A percentile compares a stretch with the other conserved stretches of the same genome.
phyloP scores from a whole-genome alignment of 495 filamentous ascomycete genomes.

The Aspergillus incahuasiensis region DNA sequence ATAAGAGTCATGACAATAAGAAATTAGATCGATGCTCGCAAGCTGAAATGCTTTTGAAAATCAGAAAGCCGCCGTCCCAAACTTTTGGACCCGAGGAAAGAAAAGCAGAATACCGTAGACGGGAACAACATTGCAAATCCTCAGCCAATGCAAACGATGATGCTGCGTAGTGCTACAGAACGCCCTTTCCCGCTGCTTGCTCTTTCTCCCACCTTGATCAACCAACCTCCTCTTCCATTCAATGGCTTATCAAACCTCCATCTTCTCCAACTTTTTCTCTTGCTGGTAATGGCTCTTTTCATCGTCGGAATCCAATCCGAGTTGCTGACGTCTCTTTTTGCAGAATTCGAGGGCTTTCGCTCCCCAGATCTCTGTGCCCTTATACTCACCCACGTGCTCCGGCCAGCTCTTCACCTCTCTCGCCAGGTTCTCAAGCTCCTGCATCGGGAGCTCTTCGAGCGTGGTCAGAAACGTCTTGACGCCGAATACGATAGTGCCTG shows the following conservation, averaged over 20 bases:
- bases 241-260: conserved; percentile 19
- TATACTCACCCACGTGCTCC: conserved; percentile 48
- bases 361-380: conserved; percentile 49
- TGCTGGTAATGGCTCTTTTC: conserved; percentile 4
- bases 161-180: conserved; percentile 19
- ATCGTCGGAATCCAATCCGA: conserved; percentile 1
- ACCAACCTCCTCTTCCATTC: not conserved
- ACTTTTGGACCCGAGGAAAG: conserved; percentile 19
- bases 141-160: conserved; percentile 12
- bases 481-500: conserved; percentile 47
- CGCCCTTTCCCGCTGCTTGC: conserved; percentile 10
- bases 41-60: conserved; percentile 17
- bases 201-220: not conserved
- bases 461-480: conserved; percentile 50
- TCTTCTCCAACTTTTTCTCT: conserved; percentile 11
- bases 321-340: conserved; percentile 16
- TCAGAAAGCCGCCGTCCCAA: conserved; percentile 34
- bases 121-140: conserved; percentile 6
- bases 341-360: conserved; percentile 42
- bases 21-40: conserved; percentile 9
- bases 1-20: conserved; percentile 5
- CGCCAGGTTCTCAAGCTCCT: conserved; percentile 40
- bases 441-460: conserved; percentile 42
- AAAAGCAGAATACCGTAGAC: no score
- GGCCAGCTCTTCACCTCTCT: conserved; percentile 51